Conservation (phyloP, 2,329 filamentous ascomycete genomes). For the Penicillium sumatraense region DNA sequence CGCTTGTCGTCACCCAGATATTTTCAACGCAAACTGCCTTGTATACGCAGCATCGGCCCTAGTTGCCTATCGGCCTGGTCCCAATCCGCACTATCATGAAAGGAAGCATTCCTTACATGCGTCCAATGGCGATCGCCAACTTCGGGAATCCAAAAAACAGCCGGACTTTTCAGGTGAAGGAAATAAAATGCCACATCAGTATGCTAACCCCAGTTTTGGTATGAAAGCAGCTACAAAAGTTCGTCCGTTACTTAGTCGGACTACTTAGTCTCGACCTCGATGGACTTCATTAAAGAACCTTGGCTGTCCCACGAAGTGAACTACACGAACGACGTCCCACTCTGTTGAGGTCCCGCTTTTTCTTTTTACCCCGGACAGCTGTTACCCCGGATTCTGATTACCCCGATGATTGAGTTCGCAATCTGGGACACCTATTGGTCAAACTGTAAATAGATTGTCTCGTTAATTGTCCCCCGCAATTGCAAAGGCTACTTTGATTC, state of each 20-base stretch:
- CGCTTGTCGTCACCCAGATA: neutral
- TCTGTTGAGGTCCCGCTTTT: neutral
- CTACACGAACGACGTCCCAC: neutral
- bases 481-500: neutral
- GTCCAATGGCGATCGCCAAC: neutral
- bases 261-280: neutral
- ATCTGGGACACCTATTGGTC: neutral
- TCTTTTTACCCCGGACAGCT: neutral
- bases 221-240: neutral
- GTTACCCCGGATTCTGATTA: neutral
- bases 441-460: neutral
- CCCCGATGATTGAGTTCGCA: neutral
- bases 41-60: neutral
- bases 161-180: neutral
- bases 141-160: neutral
- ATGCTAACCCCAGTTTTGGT: neutral
- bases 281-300: neutral
- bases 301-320: neutral
- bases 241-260: neutral
- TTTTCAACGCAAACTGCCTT: neutral
- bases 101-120: neutral
- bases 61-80: neutral
- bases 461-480: neutral
- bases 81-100: neutral
- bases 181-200: neutral